A percentile compares a stretch with the other conserved stretches of the same genome.
Conservation (phyloP, 805 yeast genomes). For the Komagataella kurtzmanii region DNA sequence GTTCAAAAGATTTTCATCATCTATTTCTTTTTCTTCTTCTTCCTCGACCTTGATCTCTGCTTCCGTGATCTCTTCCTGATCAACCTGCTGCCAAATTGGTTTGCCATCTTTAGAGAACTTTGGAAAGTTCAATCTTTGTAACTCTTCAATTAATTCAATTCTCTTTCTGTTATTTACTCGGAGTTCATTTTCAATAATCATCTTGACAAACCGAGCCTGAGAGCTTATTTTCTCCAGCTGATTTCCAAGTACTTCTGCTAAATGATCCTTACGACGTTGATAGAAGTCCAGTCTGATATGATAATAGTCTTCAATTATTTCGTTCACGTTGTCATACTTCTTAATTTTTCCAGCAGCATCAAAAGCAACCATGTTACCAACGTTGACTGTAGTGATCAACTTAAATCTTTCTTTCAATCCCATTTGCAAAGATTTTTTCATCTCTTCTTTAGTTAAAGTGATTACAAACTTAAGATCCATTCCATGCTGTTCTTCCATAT, state of each 20-base stretch:
- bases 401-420: slow-evolving; percentile 84
- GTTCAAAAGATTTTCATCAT: slow-evolving; percentile 23
- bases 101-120: slow-evolving; percentile 59
- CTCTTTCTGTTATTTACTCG: slow-evolving; percentile 66
- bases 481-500: slow-evolving; percentile 90
- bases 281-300: slow-evolving; percentile 79
- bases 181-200: slow-evolving; percentile 70
- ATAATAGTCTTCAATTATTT: slow-evolving; percentile 75
- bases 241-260: slow-evolving; percentile 55
- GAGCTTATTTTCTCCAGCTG: slow-evolving; percentile 62
- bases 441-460: slow-evolving; percentile 63
- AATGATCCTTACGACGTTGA: slow-evolving; percentile 78
- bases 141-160: slow-evolving; percentile 44
- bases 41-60: slow-evolving; percentile 28
- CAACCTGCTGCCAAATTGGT: slow-evolving; percentile 35
- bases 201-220: slow-evolving; percentile 84
- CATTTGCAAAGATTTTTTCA: slow-evolving; percentile 59
- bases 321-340: slow-evolving; percentile 62
- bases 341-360: slow-evolving; percentile 82
- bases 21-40: slow-evolving; percentile 25
- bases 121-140: slow-evolving; percentile 58
- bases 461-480: slow-evolving; percentile 68
- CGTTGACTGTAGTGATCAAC: slow-evolving; percentile 49
- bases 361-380: slow-evolving; percentile 91
- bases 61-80: slow-evolving; percentile 15